A percentile compares a stretch with the other conserved stretches of the same genome.
Conservation (phyloP, 305 asterid genomes). For the Solanum aculeatissimum region DNA sequence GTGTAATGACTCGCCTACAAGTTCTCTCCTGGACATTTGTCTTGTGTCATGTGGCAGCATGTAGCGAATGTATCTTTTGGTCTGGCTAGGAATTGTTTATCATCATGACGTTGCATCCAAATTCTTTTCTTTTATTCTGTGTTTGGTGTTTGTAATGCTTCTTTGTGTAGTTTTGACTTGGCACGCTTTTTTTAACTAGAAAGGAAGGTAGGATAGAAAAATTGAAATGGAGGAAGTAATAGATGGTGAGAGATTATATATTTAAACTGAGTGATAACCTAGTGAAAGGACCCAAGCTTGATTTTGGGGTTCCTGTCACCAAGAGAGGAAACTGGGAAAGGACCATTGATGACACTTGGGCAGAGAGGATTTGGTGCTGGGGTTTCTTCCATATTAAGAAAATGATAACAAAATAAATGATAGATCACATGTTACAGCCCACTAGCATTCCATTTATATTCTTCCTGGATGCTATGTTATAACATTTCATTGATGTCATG, state of each 20-base stretch:
- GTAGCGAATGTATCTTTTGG: neutral
- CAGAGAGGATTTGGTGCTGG: neutral
- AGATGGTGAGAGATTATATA: neutral
- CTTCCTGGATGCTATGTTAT: neutral
- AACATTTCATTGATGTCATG: slow-evolving; percentile 16
- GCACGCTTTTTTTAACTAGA: neutral
- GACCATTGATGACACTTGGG: neutral
- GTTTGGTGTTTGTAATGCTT: neutral
- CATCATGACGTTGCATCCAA: neutral
- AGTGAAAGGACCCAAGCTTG: neutral
- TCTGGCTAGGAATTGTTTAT: neutral
- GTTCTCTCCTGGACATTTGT: neutral
- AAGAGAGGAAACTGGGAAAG: neutral
- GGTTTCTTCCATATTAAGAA: neutral
- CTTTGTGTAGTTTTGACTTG: neutral
- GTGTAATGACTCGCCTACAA: neutral
- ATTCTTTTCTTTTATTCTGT: neutral
- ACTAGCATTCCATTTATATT: neutral
- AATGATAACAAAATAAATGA: neutral
- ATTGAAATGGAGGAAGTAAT: neutral
- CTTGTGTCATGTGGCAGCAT: neutral
- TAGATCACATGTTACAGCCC: neutral
- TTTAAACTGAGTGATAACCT: neutral
- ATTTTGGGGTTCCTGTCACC: neutral
- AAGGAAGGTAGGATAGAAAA: neutral